Conservation (phyloP, 495 filamentous ascomycete genomes). For the Parathielavia appendiculata region DNA sequence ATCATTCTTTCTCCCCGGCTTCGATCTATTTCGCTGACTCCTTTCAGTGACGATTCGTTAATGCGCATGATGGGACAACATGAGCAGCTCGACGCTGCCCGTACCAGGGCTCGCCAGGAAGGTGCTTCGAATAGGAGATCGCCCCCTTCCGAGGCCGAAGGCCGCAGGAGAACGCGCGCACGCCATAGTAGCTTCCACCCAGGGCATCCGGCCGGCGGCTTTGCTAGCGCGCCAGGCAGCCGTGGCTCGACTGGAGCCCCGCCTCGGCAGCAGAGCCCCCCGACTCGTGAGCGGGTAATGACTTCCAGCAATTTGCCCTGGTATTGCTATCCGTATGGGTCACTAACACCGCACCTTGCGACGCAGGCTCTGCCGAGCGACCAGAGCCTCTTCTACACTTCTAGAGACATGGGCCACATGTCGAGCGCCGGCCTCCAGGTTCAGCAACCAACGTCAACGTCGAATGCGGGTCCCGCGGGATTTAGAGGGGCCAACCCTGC, state of each 20-base stretch:
- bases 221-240: neutral
- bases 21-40: neutral
- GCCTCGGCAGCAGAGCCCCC: conserved; percentile 19
- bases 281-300: conserved; percentile 27
- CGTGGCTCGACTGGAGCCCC: neutral
- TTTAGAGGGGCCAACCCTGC: neutral
- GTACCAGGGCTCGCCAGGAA: neutral
- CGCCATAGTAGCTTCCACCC: conserved; percentile 31
- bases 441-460: neutral
- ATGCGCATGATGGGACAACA: conserved; percentile 11
- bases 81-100: neutral
- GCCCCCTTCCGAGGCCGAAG: conserved; percentile 36
- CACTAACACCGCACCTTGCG: conserved; percentile 20
- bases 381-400: conserved; percentile 1
- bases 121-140: conserved; percentile 27
- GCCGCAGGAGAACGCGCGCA: conserved; percentile 35
- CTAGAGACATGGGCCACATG: neutral
- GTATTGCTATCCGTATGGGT: conserved; percentile 10
- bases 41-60: conserved; percentile 7
- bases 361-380: conserved; percentile 19
- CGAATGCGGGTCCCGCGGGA: neutral
- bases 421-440: neutral
- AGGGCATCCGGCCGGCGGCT: neutral
- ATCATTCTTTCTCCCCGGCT: neutral
- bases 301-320: conserved; percentile 13